A percentile compares a stretch with the other conserved stretches of the same genome.
Conservation (phyloP, 2,329 filamentous ascomycete genomes). For the Parascedosporium putredinis region DNA sequence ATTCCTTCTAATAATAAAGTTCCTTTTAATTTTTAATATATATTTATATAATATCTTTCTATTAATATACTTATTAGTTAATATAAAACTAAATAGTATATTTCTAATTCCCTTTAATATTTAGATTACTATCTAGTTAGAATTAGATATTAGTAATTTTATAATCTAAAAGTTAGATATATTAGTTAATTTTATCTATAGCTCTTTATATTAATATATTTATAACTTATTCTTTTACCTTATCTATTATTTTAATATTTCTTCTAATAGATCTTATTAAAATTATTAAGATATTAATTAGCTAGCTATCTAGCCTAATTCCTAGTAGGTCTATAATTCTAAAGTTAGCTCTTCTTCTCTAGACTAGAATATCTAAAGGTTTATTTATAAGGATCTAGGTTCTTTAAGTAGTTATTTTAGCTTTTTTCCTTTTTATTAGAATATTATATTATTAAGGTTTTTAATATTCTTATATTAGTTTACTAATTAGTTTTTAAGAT, state of each 20-base stretch:
- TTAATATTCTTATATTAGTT: not conserved
- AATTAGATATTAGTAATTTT: not conserved
- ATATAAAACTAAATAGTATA: too few relatives aligned
- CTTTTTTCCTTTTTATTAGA: not conserved
- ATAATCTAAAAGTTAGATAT: slow-evolving; percentile 8
- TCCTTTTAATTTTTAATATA: too few relatives aligned
- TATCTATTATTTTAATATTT: not conserved
- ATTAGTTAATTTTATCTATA: slow-evolving; percentile 8
- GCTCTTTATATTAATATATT: slow-evolving; percentile 16
- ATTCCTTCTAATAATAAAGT: too few relatives aligned
- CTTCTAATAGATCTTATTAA: not conserved
- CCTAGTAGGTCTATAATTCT: slow-evolving; percentile 15
- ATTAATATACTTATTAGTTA: too few relatives aligned
- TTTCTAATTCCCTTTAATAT: too few relatives aligned
- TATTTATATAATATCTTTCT: too few relatives aligned
- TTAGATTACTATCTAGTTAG: too few relatives aligned
- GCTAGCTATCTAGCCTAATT: slow-evolving; percentile 7
- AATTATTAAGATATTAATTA: slow-evolving; percentile 7
- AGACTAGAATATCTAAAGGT: slow-evolving; percentile 4
- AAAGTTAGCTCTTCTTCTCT: too few relatives aligned
- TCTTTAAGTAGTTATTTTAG: not conserved
- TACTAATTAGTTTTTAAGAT: not conserved
- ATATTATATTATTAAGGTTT: not conserved
- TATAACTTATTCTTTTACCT: not conserved
- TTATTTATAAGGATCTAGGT: not conserved